A percentile compares a stretch with the other conserved stretches of the same genome.
Conservation (phyloP, 1,139 yeast species). For the Candida sp. region DNA sequence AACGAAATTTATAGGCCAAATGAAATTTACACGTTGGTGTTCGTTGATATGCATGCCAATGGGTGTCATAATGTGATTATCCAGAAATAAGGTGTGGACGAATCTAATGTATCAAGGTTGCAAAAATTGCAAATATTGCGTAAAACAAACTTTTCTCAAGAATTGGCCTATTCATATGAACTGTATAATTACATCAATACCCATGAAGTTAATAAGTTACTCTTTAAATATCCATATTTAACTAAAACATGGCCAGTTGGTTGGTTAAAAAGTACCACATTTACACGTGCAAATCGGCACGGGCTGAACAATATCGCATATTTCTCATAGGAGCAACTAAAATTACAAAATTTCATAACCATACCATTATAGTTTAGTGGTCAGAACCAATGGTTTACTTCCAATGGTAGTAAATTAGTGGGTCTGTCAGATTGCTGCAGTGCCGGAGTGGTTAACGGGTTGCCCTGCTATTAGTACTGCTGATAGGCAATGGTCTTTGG, state of each 20-base stretch:
- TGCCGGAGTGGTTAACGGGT: slow-evolving; percentile 91
- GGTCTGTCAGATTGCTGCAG: slow-evolving; percentile 39
- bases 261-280: no score
- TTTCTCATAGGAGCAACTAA: no score
- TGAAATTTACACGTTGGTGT: slow-evolving; percentile 52
- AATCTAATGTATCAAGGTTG: slow-evolving; percentile 33
- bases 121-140: no score
- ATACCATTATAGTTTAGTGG: slow-evolving; percentile 1
- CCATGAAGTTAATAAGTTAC: no score
- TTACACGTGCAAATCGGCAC: no score
- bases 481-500: slow-evolving; percentile 75
- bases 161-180: no score
- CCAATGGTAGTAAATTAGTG: neutral
- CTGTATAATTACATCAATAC: no score
- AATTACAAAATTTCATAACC: neutral
- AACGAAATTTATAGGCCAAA: slow-evolving; percentile 32
- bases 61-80: slow-evolving; percentile 70
- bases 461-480: slow-evolving; percentile 62
- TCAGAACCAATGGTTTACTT: neutral
- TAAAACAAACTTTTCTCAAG: no score
- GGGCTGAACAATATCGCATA: no score
- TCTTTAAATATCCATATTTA: no score
- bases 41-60: slow-evolving; percentile 76
- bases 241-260: no score
- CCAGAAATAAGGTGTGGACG: slow-evolving; percentile 52